Evolutionary conservation across 305 asterid species (phyloP), one percentile per base, ranked within the genome.

Genomic region (Fraxinus baroniana): DNA sequence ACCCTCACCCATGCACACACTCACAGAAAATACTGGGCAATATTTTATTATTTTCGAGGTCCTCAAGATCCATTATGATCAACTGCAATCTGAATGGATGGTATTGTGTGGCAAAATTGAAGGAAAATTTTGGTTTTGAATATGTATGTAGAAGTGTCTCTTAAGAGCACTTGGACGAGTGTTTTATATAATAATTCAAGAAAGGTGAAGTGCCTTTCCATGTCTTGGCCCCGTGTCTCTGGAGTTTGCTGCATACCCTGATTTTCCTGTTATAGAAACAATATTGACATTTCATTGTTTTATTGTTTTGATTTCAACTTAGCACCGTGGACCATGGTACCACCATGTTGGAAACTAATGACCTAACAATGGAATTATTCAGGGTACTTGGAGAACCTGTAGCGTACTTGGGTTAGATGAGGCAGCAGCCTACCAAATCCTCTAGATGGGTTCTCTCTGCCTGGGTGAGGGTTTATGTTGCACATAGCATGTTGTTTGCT

Each of bases 111-210:
- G 68, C n/a, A 36, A 76, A 44, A 26, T 35, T 78, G 79, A 33
- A 49, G 60, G 41, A 26, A 41, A 70, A 33, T 35, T 79, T 76
- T 73, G 44, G 57, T 85, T 80, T 60, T 52, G 64, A 64, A 64
- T 64, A 8, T 24, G 41, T 32, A 6, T 32, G 13, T 5, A 30
- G 10, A 55, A 32, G 24, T 32, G 17, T 71, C 44, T 32, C 36
- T 32, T 13, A 71, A 71, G 44, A 71, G 22, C 41, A 71, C 44
- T 32, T n/a, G 44, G 41, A 5, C 4, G 4, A 71, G 44, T 71
- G 41, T 32, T 28, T 26, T 28, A 28, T 28, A 3, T 28, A 28
- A 28, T 13, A 32, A 68, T 10, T 30, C 44, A 71, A 71, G 41
- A 71, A 71, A 71, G 24, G 35, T 71, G 76, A 71, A 13, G 41